A percentile compares a stretch with the other conserved stretches of the same genome.
Conservation (phyloP, 2,329 filamentous ascomycete species). For the Diplodia corticola region DNA sequence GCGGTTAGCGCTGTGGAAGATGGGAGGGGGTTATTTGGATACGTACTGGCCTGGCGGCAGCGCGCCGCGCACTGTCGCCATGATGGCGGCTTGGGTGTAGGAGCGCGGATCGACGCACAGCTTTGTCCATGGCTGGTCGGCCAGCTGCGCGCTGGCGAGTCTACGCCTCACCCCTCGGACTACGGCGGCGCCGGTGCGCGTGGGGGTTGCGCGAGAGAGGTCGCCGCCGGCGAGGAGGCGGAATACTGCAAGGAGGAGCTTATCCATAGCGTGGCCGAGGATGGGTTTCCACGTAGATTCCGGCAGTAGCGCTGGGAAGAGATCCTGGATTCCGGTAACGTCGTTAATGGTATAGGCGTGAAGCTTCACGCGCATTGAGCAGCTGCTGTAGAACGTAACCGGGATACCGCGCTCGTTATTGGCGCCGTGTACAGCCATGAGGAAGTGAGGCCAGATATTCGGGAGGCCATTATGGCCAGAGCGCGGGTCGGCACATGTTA, state of each 20-base stretch:
- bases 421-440: not conserved
- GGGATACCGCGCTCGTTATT: not conserved
- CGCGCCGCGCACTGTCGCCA: not conserved
- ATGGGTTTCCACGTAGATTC: not conserved
- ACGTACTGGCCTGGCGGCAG: not conserved
- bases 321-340: fast-evolving
- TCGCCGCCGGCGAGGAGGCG: not conserved
- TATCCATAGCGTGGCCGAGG: not conserved
- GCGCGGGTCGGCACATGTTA: not conserved
- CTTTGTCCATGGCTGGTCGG: not conserved
- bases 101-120: not conserved
- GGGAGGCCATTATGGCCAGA: not conserved
- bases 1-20: not conserved
- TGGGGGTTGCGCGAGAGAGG: not conserved
- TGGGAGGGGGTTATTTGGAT: too few species aligned
- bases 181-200: not conserved
- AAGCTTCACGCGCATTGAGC: not conserved
- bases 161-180: not conserved
- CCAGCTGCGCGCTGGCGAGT: not conserved
- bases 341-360: not conserved
- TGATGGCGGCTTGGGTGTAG: not conserved
- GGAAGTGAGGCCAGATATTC: not conserved
- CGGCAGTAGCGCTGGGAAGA: not conserved
- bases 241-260: not conserved
- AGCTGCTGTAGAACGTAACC: not conserved